These are phyloP conservation scores for Hippophae gyantsensis DNA, from an alignment of 306 rosid genomes.

Conservation along the genomic window DNA sequence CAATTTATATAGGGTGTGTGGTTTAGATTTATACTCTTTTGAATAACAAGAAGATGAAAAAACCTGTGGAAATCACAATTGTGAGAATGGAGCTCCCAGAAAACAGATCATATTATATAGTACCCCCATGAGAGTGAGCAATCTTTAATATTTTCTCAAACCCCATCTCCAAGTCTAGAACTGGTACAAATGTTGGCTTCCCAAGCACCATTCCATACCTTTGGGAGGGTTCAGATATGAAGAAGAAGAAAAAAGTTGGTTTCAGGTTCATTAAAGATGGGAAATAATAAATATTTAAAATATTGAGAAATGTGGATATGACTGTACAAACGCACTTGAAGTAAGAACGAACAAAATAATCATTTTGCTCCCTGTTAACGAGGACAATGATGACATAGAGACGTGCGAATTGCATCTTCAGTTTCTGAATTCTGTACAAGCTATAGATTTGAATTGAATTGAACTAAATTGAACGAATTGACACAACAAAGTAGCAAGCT, in stretches of 20 bases:
- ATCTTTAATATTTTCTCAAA: slow-evolving; percentile 84
- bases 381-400: slow-evolving; percentile 54
- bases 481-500: slow-evolving; percentile 5
- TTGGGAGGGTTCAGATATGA: slow-evolving; percentile 11
- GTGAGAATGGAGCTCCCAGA: no score
- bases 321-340: slow-evolving; percentile 46
- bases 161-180: slow-evolving; percentile 86
- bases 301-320: no score
- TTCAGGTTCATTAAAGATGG: no score
- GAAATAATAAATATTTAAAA: no score
- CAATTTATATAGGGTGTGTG: slow-evolving; percentile 5
- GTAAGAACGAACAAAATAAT: slow-evolving; percentile 57
- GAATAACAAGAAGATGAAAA: no score
- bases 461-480: slow-evolving; percentile 12
- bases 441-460: no score
- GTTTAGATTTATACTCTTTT: no score
- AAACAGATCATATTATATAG: slow-evolving; percentile 7
- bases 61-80: no score
- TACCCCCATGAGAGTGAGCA: slow-evolving; percentile 86
- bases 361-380: slow-evolving; percentile 49
- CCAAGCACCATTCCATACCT: slow-evolving; percentile 73
- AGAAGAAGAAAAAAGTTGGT: neutral
- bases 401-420: slow-evolving; percentile 64
- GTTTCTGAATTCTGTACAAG: slow-evolving; percentile 51
- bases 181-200: slow-evolving; percentile 79